Evolutionary conservation across 306 rosid genomes (phyloP).

Genomic region (Inga laurina): DNA sequence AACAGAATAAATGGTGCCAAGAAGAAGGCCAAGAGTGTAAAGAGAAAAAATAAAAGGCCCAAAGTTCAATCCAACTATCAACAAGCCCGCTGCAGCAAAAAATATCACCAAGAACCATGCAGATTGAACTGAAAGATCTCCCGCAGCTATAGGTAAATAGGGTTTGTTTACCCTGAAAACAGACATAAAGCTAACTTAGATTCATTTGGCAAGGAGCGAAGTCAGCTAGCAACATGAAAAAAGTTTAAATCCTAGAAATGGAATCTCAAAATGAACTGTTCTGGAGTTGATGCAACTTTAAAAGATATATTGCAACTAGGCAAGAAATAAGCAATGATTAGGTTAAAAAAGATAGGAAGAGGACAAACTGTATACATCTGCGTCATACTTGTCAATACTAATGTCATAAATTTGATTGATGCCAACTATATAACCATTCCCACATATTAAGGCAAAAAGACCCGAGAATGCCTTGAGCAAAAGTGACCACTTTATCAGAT

Average conservation of each 20-base stretch:
- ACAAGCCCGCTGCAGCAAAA: conserved; percentile 78
- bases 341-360: neutral
- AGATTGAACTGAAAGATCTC: conserved; percentile 93
- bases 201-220: neutral
- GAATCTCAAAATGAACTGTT: neutral
- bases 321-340: neutral
- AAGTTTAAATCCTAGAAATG: neutral
- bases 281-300: conserved; percentile 5
- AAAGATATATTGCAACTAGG: conserved; percentile 7
- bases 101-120: conserved; percentile 91
- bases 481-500: conserved; percentile 94
- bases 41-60: conserved; percentile 89
- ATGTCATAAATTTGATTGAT: conserved; percentile 97
- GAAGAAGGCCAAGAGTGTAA: conserved; percentile 81
- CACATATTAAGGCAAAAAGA: conserved; percentile 84
- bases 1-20: conserved; percentile 93
- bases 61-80: conserved; percentile 75
- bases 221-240: neutral
- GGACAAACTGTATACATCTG: conserved; percentile 19
- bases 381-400: conserved; percentile 85
- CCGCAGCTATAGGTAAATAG: conserved; percentile 95
- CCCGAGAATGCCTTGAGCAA: conserved; percentile 85
- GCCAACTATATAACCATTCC: conserved; percentile 97
- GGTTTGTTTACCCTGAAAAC: conserved; percentile 95
- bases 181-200: conserved; percentile 25